Conservation (phyloP, 495 filamentous ascomycete genomes). For the Hyaloscypha bicolor region DNA sequence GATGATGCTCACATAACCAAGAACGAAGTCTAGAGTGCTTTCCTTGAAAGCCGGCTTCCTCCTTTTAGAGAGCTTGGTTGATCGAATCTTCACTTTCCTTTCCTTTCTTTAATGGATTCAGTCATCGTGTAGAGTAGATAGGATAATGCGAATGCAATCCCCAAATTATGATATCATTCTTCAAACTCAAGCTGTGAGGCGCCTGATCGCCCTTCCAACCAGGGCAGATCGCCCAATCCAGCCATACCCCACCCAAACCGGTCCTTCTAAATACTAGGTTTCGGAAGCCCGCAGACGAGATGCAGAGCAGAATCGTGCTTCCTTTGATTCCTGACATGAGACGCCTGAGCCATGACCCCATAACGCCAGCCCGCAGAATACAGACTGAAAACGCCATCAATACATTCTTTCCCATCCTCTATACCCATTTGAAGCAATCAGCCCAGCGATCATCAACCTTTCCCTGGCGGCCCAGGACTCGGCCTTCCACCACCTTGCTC, state of each 20-base stretch:
- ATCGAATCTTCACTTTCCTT: too few species aligned
- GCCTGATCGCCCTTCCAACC: not conserved
- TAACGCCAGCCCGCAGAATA: not conserved
- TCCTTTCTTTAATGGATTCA: too few species aligned
- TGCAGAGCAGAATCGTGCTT: not conserved
- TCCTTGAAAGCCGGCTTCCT: too few species aligned
- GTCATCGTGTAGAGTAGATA: too few species aligned
- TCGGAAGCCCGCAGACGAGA: not conserved
- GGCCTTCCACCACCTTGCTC: conserved; percentile 31
- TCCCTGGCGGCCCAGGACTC: conserved; percentile 31
- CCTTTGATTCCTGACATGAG: not conserved
- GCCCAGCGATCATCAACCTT: not conserved
- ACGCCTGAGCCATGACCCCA: not conserved
- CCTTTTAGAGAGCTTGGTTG: too few species aligned
- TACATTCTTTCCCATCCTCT: not conserved
- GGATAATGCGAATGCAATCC: too few species aligned
- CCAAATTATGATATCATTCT: not conserved
- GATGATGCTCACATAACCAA: too few species aligned
- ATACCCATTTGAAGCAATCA: not conserved
- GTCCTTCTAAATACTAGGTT: not conserved
- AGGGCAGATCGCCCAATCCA: too few species aligned
- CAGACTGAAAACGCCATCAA: not conserved
- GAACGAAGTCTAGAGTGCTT: too few species aligned
- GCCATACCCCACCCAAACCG: not conserved
- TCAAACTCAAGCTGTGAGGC: not conserved